Evolutionary conservation across 2,329 filamentous ascomycete species (phyloP).

Genomic region (Aspergillus pseudoterreus): DNA sequence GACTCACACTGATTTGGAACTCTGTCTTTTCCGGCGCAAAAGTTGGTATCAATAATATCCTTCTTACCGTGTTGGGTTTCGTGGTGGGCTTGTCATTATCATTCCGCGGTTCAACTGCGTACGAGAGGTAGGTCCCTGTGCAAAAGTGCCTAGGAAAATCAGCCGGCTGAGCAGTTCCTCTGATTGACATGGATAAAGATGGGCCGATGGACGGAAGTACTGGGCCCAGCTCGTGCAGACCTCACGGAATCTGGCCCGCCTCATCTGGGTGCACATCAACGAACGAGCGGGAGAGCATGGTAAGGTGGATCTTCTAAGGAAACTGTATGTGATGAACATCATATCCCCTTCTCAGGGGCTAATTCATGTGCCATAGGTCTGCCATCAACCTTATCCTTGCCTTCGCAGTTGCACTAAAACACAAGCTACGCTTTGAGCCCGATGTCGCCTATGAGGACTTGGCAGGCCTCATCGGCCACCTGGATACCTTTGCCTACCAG

Average conservation of each 20-base stretch:
- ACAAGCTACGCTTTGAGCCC: constrained; percentile 79
- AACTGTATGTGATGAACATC: constrained; percentile 46
- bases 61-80: constrained; percentile 76
- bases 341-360: neutral
- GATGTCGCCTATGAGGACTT: constrained; percentile 75
- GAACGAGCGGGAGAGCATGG: constrained; percentile 57
- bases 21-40: constrained; percentile 1
- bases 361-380: constrained; percentile 37
- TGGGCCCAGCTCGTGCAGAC: constrained; percentile 58
- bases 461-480: constrained; percentile 63
- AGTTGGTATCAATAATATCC: constrained; percentile 60
- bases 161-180: no score
- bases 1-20: constrained; percentile 1
- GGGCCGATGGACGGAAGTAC: constrained; percentile 61
- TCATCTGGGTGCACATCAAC: constrained; percentile 75
- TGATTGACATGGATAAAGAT: constrained; percentile 26
- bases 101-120: constrained; percentile 72
- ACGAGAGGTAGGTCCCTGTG: constrained; percentile 55
- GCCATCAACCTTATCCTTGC: constrained; percentile 75
- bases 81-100: constrained; percentile 73
- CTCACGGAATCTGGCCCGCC: constrained; percentile 58
- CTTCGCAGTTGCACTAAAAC: constrained; percentile 76
- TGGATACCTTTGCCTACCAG: constrained; percentile 71
- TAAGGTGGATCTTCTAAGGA: constrained; percentile 66
- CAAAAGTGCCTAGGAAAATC: no score